Base-by-base conservation (phyloP, 2,329 filamentous ascomycete species). In the Pseudopithomyces chartarum region DNA sequence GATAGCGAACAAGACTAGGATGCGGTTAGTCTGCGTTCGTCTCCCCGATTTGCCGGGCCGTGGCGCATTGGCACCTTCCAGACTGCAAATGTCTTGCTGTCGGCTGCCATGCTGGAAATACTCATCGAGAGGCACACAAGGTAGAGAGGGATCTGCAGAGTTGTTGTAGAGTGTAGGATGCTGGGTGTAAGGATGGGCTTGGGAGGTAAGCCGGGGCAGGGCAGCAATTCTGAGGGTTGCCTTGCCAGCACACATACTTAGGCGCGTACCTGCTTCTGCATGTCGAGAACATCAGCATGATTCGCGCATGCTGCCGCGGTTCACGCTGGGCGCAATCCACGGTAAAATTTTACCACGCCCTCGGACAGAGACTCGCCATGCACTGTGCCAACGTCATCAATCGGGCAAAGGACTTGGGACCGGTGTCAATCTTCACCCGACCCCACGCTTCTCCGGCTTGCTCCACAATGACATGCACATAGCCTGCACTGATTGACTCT, bases 21-120 rank as follows among this genome's bases (percentile, higher is more conserved):
- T 54, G 52, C 57, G 26, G 60, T 60, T 62, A 63, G 59, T 51
- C 55, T 59, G 49, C 47, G 36, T 33, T 52, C 47, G 54, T 32
- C 40, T 43, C 46, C 29, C 38, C 45, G 26, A 52, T 51, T 55
- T 20, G 46, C 53, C 42, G 52, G 42, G 52, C 44, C 55, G 50
- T 38, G 34, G 34, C 50, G 48, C 39, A 42, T 42, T 42, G 47
- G 40, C 45, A 50, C 49, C 36, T 17, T 20, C 47, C 36, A 42
- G 47, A 50, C 47, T 50, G 26, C 26, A 29, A 29, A 29, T 5
- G 26, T 29, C 26, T 8, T 8, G 8, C 26, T 29, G 48, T 19
- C 33, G 51, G 51, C 40, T 19, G 19, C 32, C 50, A 43, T n/a
- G 12, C 15, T 5, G 34, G 13, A 13, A 36, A 6, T 11, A 36